These are phyloP conservation scores for Boechera divaricarpa DNA, from an alignment of 345 rosid species.

Conservation along the genomic window DNA sequence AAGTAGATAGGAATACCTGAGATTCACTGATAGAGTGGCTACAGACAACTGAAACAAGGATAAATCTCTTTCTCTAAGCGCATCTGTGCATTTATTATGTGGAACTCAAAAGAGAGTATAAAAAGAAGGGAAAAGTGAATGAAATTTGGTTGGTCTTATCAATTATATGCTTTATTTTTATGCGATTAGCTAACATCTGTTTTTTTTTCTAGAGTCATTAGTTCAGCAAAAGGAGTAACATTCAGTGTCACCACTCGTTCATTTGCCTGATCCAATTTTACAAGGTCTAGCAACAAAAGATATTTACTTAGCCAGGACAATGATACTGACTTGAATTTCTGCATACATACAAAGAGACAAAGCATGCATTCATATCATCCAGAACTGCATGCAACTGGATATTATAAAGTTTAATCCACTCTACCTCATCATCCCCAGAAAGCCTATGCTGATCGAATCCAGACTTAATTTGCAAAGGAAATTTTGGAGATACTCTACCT, in stretches of 20 bases:
- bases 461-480: constrained; percentile 7
- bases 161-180: constrained; percentile 19
- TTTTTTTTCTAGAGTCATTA: background rate
- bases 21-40: constrained; percentile 12
- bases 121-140: constrained; percentile 6
- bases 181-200: constrained; percentile 5
- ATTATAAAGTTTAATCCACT: constrained; percentile 12
- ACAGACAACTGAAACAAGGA: constrained; percentile 27
- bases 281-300: constrained; percentile 13
- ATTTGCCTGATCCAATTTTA: constrained; percentile 18
- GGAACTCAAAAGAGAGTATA: background rate
- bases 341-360: background rate
- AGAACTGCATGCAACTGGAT: background rate
- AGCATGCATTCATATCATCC: constrained; percentile 5
- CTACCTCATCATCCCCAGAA: constrained; percentile 8
- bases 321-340: constrained; percentile 14
- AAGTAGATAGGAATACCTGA: constrained; percentile 7
- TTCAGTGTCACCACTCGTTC: constrained; percentile 20
- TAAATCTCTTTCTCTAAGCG: background rate
- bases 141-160: constrained; percentile 11
- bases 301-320: constrained; percentile 17
- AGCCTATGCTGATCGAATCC: constrained; percentile 12
- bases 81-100: constrained; percentile 26
- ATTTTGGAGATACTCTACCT: constrained; percentile 4
- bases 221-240: constrained; percentile 4